Base-by-base conservation (phyloP, 2,329 filamentous ascomycete genomes). In the Trichophyton simii region DNA sequence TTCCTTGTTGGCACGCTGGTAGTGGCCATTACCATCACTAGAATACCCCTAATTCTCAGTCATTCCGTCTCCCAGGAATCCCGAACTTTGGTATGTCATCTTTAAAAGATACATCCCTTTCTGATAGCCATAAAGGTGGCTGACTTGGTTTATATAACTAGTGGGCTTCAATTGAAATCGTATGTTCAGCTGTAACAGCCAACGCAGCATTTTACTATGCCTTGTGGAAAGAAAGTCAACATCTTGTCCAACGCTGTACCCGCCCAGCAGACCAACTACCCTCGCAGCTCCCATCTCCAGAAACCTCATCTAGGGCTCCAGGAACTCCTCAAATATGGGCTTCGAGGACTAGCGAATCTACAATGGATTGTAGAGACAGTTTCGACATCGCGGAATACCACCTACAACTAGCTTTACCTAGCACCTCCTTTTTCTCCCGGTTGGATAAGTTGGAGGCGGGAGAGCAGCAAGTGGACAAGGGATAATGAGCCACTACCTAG, bases 191-290 rank as follows among this genome's bases (percentile, higher is more conserved):
- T 41, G 36, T 64, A 34, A 63, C 64, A 28, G 61, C 63, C 11
- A 66, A 66, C 55, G 62, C 64, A 18, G 61, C 64, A n/a, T 65
- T 65, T 31, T 65, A 64, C 50, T 65, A 65, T 36, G 63, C 61
- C 7, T 25, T 62, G 15, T 64, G 60, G 61, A 64, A 65, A 62
- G 64, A 61, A 42, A 44, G 60, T 52, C 58, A 44, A 20, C 59
- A 54, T 15, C 61, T 46, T 36, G 42, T 41, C 15, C 20, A 22
- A 11, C 57, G 18, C 13, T 55, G n/a, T 15, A n/a, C 54, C 2
- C 50, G n/a, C 25, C 25, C 34, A 50, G 34, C 54, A 18, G 9
- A 50, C 6, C 5, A 13, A 6, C n/a, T 44, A 2, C 6, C 52
- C 9, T 34, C 28, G n/a, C 25, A 36, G 15, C 28, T 28, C 34